Evolutionary conservation across 2,329 filamentous ascomycete species (phyloP).

Genomic region (Bimuria novae-zelandiae): DNA sequence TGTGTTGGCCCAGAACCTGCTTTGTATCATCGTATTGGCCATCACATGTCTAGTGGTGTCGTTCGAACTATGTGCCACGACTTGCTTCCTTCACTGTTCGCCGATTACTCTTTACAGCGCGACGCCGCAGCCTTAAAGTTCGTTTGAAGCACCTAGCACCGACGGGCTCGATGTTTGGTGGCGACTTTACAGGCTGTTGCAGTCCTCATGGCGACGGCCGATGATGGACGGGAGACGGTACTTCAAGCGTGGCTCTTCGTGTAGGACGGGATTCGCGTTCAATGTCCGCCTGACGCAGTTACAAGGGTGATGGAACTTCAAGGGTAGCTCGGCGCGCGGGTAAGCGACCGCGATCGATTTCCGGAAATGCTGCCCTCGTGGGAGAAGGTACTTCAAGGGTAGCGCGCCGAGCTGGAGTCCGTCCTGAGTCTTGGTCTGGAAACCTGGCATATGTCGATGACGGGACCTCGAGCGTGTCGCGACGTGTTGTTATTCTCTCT

Average conservation of each 20-base stretch:
- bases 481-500: constrained; percentile 14
- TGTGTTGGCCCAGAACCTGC: too few species aligned
- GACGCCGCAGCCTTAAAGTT: too few species aligned
- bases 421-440: neutral
- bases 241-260: constrained; percentile 26
- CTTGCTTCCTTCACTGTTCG: too few species aligned
- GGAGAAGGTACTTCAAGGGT: constrained; percentile 4
- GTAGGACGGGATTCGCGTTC: constrained; percentile 1
- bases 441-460: constrained; percentile 11
- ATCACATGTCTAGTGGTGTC: too few species aligned
- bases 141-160: too few species aligned
- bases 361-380: neutral
- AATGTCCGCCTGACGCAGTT: neutral
- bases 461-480: constrained; percentile 30
- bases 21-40: too few species aligned
- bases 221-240: constrained; percentile 22
- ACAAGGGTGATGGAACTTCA: neutral
- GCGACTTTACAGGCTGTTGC: neutral
- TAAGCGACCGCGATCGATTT: neutral
- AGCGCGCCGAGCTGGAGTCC: neutral
- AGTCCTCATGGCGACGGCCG: neutral
- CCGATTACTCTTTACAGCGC: too few species aligned
- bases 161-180: too few species aligned
- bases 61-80: too few species aligned
- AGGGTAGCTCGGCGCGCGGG: constrained; percentile 10